Evolutionary conservation across 306 rosid genomes (phyloP), one percentile per base, ranked within the genome.

Genomic region (Fragaria ananassa): DNA sequence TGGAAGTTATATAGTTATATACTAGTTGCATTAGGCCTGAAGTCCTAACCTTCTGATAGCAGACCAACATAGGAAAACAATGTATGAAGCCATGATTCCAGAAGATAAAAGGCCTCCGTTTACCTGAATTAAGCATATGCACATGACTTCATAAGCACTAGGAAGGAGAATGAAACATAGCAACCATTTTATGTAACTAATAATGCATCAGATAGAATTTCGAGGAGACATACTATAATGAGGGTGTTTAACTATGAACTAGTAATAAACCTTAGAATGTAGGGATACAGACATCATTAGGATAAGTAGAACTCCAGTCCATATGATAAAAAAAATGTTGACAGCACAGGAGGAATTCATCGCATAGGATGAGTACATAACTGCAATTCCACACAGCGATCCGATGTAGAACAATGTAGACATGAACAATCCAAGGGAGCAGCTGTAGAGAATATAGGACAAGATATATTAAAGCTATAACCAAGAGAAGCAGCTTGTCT

Each of bases 81-180:
- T 76, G 79, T 93, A 93, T 10, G 90, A 89, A 78, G 97, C 97
- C 97, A 93, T 91, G 76, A 93, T 88, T 81, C 97, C 98, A 5
- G 98, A 93, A 61, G 98, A 91, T 71, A 93, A 77, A 72, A 93
- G 90, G 62, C 96, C 98, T 79, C 92, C 83, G 42, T 93, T 89
- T 62, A 93, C 97, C 98, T 93, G 96, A 18, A 83, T 78, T 29
- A 74, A 79, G 69, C 34, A 83, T 53, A 51, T 53, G 45, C 46
- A 79, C 53, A 29, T 60, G 27, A 49, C 10, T 77, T 65, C 23
- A 37, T 25, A 42, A 2, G 29, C 39, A 7, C 8, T 6, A 37
- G 45, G 23, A 53, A 25, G 14, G 37, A 64, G 12, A 31, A 64
- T 0, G 9, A 46, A 45, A 14, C 56, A 2, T 25, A 25, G 34